Conservation (phyloP, 1,284 basidiomycete genomes). For the Sphaerobolus stellatus region DNA sequence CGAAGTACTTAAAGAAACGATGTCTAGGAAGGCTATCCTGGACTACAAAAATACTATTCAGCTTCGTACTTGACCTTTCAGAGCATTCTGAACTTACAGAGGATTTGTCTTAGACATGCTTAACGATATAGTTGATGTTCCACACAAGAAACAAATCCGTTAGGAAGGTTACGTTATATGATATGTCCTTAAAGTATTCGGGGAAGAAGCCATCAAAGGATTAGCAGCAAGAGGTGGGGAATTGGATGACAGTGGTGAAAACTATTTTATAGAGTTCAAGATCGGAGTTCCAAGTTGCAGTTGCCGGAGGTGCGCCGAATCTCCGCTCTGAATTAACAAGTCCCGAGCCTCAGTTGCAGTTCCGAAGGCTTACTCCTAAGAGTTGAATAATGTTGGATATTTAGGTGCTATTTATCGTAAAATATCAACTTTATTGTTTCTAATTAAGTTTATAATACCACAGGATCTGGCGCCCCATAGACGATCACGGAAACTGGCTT, state of each 20-base stretch:
- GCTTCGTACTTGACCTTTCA: not conserved
- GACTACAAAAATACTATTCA: not conserved
- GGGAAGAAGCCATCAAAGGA: conserved; percentile 86
- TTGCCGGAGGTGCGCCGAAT: too few relatives aligned
- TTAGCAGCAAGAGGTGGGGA: not conserved
- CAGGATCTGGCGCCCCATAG: too few relatives aligned
- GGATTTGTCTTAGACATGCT: conserved; percentile 68
- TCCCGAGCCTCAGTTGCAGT: too few relatives aligned
- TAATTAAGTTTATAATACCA: too few relatives aligned
- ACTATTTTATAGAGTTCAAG: conserved; percentile 7
- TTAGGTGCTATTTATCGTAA: too few relatives aligned
- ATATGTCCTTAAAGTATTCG: conserved; percentile 56
- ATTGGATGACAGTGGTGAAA: conserved; percentile 4
- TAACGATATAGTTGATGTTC: conserved; percentile 85
- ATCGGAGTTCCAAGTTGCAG: too few relatives aligned
- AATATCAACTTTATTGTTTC: too few relatives aligned
- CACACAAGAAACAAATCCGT: conserved; percentile 26
- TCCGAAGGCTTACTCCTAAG: too few relatives aligned
- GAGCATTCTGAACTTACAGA: conserved; percentile 58
- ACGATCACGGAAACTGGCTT: too few relatives aligned
- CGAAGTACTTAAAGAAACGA: conserved; percentile 88
- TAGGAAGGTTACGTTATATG: not conserved
- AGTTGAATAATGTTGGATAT: too few relatives aligned
- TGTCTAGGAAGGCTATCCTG: conserved; percentile 85
- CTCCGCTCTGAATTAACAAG: too few relatives aligned